These are phyloP conservation scores for Zygosaccharomyces pseudobailii DNA, from an alignment of 1,139 yeast species.

Conservation along the genomic window DNA sequence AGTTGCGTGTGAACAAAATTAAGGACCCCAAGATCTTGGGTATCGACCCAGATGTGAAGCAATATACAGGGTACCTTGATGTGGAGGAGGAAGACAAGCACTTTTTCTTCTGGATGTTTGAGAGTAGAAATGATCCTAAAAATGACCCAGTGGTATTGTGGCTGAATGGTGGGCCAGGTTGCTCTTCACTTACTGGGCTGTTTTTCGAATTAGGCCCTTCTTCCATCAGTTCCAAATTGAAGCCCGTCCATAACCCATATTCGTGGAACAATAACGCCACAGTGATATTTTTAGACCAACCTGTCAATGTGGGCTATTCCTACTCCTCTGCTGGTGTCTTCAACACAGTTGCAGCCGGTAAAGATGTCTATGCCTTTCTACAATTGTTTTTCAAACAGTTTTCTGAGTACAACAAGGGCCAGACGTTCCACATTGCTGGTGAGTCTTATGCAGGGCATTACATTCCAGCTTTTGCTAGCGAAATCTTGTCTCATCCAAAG, in stretches of 20 bases:
- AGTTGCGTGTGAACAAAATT: constrained; percentile 55
- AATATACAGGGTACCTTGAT: constrained; percentile 84
- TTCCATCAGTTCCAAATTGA: constrained; percentile 57
- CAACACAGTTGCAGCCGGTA: constrained; percentile 82
- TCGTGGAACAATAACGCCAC: constrained; percentile 90
- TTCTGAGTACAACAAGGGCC: constrained; percentile 64
- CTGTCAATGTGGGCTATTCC: constrained; percentile 90
- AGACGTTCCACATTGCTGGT: constrained; percentile 92
- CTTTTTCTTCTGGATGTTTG: constrained; percentile 81
- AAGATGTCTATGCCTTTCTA: constrained; percentile 88
- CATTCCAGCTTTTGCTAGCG: constrained; percentile 88
- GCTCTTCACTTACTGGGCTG: constrained; percentile 85
- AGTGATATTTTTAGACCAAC: constrained; percentile 90
- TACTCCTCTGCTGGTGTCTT: constrained; percentile 61
- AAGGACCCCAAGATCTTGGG: constrained; percentile 56
- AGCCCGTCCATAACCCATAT: constrained; percentile 70
- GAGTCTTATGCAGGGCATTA: constrained; percentile 99
- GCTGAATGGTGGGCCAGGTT: constrained; percentile 92
- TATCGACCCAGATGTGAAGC: constrained; percentile 67
- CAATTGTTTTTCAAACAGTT: constrained; percentile 86
- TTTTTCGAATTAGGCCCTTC: constrained; percentile 90
- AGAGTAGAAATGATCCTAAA: constrained; percentile 81
- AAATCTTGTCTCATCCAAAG: constrained; percentile 65
- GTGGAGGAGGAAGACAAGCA: constrained; percentile 81
- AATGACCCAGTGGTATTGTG: constrained; percentile 83